Conservation (phyloP, 495 filamentous ascomycete genomes). For the Pyrenopolyporus hunteri region DNA sequence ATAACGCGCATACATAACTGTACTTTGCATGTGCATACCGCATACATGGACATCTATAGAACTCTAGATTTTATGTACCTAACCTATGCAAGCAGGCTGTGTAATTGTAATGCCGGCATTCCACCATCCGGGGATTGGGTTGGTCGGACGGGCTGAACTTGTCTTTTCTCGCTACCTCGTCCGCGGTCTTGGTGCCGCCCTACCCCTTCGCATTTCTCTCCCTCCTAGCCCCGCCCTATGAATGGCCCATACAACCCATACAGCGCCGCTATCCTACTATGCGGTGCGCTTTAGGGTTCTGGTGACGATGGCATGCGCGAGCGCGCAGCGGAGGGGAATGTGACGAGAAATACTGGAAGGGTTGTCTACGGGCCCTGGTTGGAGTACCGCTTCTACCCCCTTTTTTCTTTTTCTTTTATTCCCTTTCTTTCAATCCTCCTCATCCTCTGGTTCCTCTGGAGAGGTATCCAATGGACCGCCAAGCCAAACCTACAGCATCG, state of each 20-base stretch:
- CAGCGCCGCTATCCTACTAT: too few species aligned
- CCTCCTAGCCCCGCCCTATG: not conserved
- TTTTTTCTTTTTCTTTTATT: not conserved
- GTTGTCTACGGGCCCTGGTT: slow-evolving; percentile 3
- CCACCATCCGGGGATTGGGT: not conserved
- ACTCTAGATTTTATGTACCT: slow-evolving; percentile 2
- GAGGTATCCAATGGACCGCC: slow-evolving; percentile 13
- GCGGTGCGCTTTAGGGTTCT: slow-evolving; percentile 1
- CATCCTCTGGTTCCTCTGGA: not conserved
- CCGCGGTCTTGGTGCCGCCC: slow-evolving; percentile 28
- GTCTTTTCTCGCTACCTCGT: slow-evolving; percentile 25
- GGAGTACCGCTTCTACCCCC: not conserved
- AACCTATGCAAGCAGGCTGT: slow-evolving; percentile 16
- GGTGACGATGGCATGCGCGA: slow-evolving; percentile 23
- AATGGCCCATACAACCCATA: too few species aligned
- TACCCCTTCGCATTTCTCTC: not conserved
- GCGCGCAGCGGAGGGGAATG: slow-evolving; percentile 15
- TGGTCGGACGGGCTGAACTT: slow-evolving; percentile 10
- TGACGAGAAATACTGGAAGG: slow-evolving; percentile 10
- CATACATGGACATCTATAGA: slow-evolving; percentile 2
- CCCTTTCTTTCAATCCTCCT: not conserved
- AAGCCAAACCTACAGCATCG: not conserved
- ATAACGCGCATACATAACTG: too few species aligned
- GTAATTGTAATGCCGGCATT: slow-evolving; percentile 24
- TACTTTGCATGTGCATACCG: slow-evolving; percentile 3